Evolutionary conservation across 2,329 filamentous ascomycete genomes (phyloP).

Genomic region (Claviceps sp.): DNA sequence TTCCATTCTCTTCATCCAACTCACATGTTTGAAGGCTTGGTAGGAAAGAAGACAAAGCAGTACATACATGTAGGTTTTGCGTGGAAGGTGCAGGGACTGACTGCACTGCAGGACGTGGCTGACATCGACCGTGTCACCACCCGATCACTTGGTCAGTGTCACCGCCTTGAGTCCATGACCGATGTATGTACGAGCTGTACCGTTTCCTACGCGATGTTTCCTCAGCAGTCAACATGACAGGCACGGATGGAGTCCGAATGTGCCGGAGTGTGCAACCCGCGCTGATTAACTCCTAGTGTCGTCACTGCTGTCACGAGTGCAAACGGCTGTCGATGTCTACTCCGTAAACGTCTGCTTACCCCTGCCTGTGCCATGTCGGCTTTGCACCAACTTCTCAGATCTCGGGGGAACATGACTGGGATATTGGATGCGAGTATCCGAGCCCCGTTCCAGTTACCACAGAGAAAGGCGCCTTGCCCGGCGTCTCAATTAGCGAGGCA

Average conservation of each 20-base stretch:
- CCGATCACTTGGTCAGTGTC: constrained; percentile 2
- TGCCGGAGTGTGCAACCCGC: constrained; percentile 1
- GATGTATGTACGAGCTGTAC: neutral
- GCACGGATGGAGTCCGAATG: constrained; percentile 1
- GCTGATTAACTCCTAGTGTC: neutral
- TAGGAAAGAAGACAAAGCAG: neutral
- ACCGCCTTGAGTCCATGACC: neutral
- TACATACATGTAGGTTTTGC: neutral
- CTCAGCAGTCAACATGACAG: constrained; percentile 1
- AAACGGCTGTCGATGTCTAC: neutral
- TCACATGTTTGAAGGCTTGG: neutral
- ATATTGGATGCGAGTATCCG: constrained; percentile 5
- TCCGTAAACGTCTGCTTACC: neutral
- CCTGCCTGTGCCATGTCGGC: constrained; percentile 1
- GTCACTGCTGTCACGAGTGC: neutral
- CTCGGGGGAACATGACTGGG: neutral
- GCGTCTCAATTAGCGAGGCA: constrained; percentile 8
- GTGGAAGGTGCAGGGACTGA: neutral
- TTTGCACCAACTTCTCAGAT: neutral
- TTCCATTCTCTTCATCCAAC: too few species aligned
- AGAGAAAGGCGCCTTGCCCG: constrained; percentile 1
- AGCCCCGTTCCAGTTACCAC: neutral
- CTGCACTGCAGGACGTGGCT: neutral
- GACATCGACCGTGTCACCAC: constrained; percentile 2
- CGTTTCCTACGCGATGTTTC: constrained; percentile 3